Evolutionary conservation across 108 stramenopile genomes (phyloP).

Genomic region (Cylindrotheca fusiformis): DNA sequence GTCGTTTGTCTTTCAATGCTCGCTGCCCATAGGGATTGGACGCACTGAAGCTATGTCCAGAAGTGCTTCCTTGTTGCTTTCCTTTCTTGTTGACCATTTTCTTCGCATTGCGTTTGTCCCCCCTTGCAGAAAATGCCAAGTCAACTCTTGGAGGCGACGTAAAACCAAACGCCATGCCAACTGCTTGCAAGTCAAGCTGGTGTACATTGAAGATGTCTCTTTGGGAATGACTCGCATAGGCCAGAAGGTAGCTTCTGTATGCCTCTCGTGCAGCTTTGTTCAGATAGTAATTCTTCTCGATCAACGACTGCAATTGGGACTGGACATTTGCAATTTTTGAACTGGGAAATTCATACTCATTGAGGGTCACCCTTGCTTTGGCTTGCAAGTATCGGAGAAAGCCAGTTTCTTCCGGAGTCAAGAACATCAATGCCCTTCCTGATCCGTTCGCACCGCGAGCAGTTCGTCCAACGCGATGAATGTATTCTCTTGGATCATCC

Average conservation of each 20-base stretch:
- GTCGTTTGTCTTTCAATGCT: constrained; percentile 77
- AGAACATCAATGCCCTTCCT: constrained; percentile 95
- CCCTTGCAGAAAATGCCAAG: constrained; percentile 86
- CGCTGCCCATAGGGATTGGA: constrained; percentile 96
- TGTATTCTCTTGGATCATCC: constrained; percentile 98
- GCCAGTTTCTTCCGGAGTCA: constrained; percentile 97
- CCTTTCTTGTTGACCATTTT: constrained; percentile 31
- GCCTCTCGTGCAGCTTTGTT: constrained; percentile 96
- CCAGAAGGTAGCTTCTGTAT: constrained; percentile 93
- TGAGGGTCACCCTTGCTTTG: constrained; percentile 92
- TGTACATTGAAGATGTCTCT: constrained; percentile 98
- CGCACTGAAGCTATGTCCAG: constrained; percentile 94
- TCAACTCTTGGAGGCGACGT: constrained; percentile 96
- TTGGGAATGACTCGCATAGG: constrained; percentile 96
- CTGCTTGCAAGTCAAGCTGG: constrained; percentile 92
- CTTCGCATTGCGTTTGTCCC: constrained; percentile 58
- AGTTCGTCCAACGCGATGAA: constrained; percentile 87
- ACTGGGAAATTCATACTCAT: constrained; percentile 98
- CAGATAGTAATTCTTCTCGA: constrained; percentile 99
- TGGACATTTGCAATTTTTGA: constrained; percentile 95
- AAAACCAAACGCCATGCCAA: constrained; percentile 96
- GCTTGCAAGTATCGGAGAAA: constrained; percentile 95
- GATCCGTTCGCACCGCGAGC: constrained; percentile 91
- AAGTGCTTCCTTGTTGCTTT: constrained; percentile 18
- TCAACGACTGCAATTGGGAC: constrained; percentile 89